Conservation (phyloP, 2,329 filamentous ascomycete species). For the Corinectria fuckeliana region DNA sequence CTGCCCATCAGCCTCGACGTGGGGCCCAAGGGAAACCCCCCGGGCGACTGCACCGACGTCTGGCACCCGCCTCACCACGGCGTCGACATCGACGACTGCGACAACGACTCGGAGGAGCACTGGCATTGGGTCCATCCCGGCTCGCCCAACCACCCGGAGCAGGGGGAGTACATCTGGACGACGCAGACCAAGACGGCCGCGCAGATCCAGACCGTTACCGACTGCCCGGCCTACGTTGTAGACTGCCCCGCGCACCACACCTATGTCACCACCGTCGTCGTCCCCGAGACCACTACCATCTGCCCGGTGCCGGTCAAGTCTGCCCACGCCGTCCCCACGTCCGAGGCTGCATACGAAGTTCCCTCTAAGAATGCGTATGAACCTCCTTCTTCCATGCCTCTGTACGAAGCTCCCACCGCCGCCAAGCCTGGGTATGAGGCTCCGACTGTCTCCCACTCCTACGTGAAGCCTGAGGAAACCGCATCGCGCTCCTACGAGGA, state of each 20-base stretch:
- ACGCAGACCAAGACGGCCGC: constrained; percentile 52
- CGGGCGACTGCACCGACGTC: constrained; percentile 37
- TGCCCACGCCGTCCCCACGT: constrained; percentile 16
- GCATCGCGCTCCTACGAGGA: too few species aligned
- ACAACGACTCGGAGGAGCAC: constrained; percentile 36
- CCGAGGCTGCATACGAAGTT: neutral
- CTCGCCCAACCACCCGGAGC: constrained; percentile 32
- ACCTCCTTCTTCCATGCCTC: too few species aligned
- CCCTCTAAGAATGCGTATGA: neutral
- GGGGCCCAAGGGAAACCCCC: constrained; percentile 24
- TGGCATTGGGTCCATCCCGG: constrained; percentile 49
- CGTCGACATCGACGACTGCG: constrained; percentile 46
- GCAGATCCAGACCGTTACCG: constrained; percentile 47
- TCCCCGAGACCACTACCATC: constrained; percentile 51
- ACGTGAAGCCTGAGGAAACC: neutral
- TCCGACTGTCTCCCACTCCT: neutral
- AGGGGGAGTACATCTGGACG: constrained; percentile 45
- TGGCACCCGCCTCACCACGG: constrained; percentile 48
- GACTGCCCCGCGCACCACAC: constrained; percentile 48
- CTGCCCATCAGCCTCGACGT: constrained; percentile 10
- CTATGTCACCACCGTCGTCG: constrained; percentile 45
- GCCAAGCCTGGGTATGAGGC: neutral
- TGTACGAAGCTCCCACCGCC: neutral
- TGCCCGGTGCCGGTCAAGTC: constrained; percentile 49
- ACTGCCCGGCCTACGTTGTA: constrained; percentile 45